phyloP scores from a whole-genome alignment of 192 early-diverging fungal species.

The Gonapodya prolifera region DNA sequence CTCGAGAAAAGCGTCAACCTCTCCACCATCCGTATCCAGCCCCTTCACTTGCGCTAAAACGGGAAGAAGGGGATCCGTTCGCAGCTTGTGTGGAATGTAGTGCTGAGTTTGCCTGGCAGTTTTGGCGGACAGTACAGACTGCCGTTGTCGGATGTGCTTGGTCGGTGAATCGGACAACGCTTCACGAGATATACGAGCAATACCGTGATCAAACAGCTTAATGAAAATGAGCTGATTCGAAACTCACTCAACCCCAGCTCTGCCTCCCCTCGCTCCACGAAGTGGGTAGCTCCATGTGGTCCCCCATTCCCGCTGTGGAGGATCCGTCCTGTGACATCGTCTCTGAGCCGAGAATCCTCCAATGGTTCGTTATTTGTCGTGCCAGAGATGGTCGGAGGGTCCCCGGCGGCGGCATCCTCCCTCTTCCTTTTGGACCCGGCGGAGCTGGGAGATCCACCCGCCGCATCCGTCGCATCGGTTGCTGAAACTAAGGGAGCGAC shows the following conservation, averaged over 20 bases:
- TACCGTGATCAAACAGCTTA: not conserved
- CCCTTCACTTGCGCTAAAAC: not conserved
- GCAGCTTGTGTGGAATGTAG: not conserved
- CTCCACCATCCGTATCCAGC: not conserved
- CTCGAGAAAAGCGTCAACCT: not conserved
- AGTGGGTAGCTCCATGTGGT: too few species aligned
- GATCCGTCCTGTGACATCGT: too few species aligned
- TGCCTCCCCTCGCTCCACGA: too few species aligned
- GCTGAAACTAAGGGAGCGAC: too few species aligned
- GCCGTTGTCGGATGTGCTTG: not conserved
- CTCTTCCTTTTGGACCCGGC: not conserved
- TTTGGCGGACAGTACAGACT: not conserved
- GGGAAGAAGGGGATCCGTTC: not conserved
- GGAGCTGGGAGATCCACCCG: too few species aligned
- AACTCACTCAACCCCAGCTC: not conserved
- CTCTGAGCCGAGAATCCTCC: not conserved
- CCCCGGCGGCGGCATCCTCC: not conserved
- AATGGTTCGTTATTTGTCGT: not conserved
- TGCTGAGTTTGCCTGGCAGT: not conserved
- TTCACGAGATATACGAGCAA: not conserved
- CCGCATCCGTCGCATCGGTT: too few species aligned
- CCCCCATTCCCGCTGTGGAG: too few species aligned
- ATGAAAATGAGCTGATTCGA: not conserved
- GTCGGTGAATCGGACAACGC: not conserved
- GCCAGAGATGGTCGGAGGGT: not conserved